phyloP scores from a whole-genome alignment of 257 asterid species.

The Solanum raphanifolium region DNA sequence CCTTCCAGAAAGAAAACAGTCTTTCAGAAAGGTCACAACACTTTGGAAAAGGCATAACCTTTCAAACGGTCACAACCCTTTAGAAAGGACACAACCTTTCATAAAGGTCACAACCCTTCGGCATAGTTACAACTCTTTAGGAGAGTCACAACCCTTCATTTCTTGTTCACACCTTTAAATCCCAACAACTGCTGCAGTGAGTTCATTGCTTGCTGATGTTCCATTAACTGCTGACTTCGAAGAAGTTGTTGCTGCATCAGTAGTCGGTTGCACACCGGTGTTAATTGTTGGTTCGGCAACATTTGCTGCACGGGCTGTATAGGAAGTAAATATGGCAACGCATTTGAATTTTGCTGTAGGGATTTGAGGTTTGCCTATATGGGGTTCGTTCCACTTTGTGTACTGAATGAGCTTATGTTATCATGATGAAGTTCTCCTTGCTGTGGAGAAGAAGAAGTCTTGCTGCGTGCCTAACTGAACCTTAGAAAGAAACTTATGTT shows the following conservation, averaged over 20 bases:
- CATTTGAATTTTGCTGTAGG: constrained; percentile 24
- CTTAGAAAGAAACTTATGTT: constrained; percentile 57
- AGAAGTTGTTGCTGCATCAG: constrained; percentile 44
- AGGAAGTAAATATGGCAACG: constrained; percentile 9
- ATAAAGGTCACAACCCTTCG: too few relatives aligned
- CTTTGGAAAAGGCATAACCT: too few relatives aligned
- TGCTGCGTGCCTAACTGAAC: constrained; percentile 51
- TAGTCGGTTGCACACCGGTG: constrained; percentile 16
- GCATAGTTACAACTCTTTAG: too few relatives aligned
- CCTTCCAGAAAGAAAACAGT: too few relatives aligned
- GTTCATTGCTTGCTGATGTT: constrained; percentile 39
- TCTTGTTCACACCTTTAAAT: too few relatives aligned
- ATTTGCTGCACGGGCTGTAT: background rate
- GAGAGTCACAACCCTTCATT: too few relatives aligned
- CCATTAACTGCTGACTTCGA: constrained; percentile 54
- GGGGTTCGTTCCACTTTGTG: constrained; percentile 45
- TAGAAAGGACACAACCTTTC: too few relatives aligned
- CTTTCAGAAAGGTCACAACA: too few relatives aligned
- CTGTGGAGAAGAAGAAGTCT: constrained; percentile 44
- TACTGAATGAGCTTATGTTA: constrained; percentile 10
- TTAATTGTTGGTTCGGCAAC: background rate
- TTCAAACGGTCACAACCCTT: too few relatives aligned
- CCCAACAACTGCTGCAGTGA: constrained; percentile 26
- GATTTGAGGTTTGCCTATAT: constrained; percentile 47
- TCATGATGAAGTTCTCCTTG: constrained; percentile 54